Base-by-base conservation (phyloP, 2,329 filamentous ascomycete genomes). In the Proliferodiscus dingleyae region DNA sequence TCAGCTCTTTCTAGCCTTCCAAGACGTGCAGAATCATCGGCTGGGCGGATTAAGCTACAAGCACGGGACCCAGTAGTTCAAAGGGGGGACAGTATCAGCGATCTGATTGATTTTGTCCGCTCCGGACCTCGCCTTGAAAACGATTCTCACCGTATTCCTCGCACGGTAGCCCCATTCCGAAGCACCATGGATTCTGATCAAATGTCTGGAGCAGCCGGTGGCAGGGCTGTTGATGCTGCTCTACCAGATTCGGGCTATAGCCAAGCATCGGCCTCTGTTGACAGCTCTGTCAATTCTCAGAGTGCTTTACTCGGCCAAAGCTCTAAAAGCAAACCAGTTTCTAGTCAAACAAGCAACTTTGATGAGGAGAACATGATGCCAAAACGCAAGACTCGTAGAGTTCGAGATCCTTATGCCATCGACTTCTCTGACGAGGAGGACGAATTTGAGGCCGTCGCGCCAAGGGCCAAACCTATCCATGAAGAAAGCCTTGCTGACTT, bases 101-200 rank as follows among this genome's bases (percentile, higher is more conserved):
- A 96, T 50, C 71, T 98, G 47, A 95, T 96, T 54, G 90, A 97
- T 63, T 97, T 98, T 64, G 94, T 98, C 54, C 83, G 90, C 37
- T 83, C 88, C 62, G 91, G 90, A 3, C 84, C 87, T 0, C 75
- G 70, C 50, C 41, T 54, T 11, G 68, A 71, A 26, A 73, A 72
- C 34, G 74, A 75, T 21, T 77, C 78, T 51, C 86, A 81, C 47
- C 81, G 87, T 19, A 93, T 94, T 51, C 85, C 89, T 33, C 82
- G 87, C 15, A 80, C 78, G n/a, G 83, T 93, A 10, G 89, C 89
- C 8, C 88, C 89, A 1, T 95, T 94, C 71, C 78, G 88, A 43
- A 83, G 77, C 28, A 91, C 89, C 0, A 85, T 90, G 75, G 89
- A 95, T 63, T 90, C 87, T 9, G 88, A 95, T 56, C 85, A 93